Base-by-base conservation (phyloP, 2,329 filamentous ascomycete genomes). In the Cryphonectria naterciae region DNA sequence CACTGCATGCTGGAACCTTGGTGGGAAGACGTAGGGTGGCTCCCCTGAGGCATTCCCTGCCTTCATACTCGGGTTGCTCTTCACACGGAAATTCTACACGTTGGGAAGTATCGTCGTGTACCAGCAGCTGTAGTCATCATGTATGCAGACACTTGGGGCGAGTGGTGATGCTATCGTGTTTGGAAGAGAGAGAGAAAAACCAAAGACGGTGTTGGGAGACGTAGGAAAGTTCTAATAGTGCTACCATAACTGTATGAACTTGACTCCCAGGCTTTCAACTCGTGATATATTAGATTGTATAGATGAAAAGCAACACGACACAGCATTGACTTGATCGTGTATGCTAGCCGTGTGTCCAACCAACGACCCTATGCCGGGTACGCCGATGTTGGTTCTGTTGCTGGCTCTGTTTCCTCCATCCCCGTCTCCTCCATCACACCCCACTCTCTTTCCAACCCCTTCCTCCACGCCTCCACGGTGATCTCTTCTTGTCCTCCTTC, bases 391-490 rank as follows among this genome's bases (percentile, higher is more conserved):
- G 54, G 25, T 49, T 49, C 52, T 28, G 52, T 3, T 25, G 35
- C 54, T 3, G 28, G 6, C 54, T 58, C 46, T 7, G 46, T 2
- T 8, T n/a, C 43, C 43, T 49, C 46, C 46, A 11, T 49, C 54
- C 35, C 54, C 25, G 10, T 11, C 54, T 58, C 28, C 13, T 32
- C 54, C 2, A 32, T 19, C n/a, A 67, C 39, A 35, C 15, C 65
- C 65, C 65, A 67, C 19, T 67, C 65, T 28, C 32, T 35, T 22
- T 37, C 54, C 37, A 67, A 25, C 15, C 1, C 17, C 28, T 22
- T 39, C 65, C 60, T 61, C 65, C 65, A 67, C 43, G 39, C 39
- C 37, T 67, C 54, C 19, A 61, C n/a, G 37, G 19, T 61, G 10
- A 67, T 1, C 19, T 61, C 54, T 13, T 67, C 65, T 17, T 67